Evolutionary conservation across 208 protist species (phyloP).

Genomic region (Trypanosomatidae sp.): DNA sequence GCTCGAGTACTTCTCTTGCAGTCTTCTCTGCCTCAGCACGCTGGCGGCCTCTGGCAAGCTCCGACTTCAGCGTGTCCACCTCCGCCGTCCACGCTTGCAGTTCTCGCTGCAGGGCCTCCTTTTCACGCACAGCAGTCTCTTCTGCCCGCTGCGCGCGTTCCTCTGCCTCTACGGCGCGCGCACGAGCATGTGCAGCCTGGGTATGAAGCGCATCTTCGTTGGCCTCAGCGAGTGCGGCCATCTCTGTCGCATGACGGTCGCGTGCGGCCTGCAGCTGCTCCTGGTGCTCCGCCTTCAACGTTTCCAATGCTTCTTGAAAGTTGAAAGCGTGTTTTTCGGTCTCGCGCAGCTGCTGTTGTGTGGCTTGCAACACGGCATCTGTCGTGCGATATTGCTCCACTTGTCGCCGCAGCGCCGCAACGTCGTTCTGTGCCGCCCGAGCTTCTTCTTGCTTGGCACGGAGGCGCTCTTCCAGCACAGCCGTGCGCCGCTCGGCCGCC

Average conservation of each 20-base stretch:
- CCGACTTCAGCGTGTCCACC: slow-evolving; percentile 20
- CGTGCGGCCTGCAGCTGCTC: slow-evolving; percentile 6
- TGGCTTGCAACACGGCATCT: slow-evolving; percentile 17
- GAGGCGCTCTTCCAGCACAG: slow-evolving; percentile 26
- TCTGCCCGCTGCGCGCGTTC: slow-evolving; percentile 2
- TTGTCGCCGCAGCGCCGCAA: slow-evolving; percentile 10
- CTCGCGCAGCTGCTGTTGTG: slow-evolving; percentile 25
- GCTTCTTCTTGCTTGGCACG: slow-evolving; percentile 17
- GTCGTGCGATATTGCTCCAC: slow-evolving; percentile 6
- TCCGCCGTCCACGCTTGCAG: slow-evolving; percentile 22
- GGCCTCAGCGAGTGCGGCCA: slow-evolving; percentile 9
- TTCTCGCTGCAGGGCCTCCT: slow-evolving; percentile 19
- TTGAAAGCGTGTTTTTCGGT: slow-evolving; percentile 28
- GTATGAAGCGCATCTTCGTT: slow-evolving; percentile 7
- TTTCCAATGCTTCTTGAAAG: slow-evolving; percentile 18
- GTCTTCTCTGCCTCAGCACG: slow-evolving; percentile 12
- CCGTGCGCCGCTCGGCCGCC: slow-evolving; percentile 8
- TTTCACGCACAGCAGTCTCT: slow-evolving; percentile 21
- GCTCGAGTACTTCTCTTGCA: slow-evolving; percentile 18
- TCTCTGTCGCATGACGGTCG: slow-evolving; percentile 9
- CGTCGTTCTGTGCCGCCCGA: slow-evolving; percentile 24
- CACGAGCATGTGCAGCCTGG: not conserved
- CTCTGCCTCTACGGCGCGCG: slow-evolving; percentile 10
- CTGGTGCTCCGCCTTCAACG: slow-evolving; percentile 12
- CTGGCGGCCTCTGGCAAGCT: slow-evolving; percentile 1